Evolutionary conservation across 441 rosid species (phyloP).

Genomic region (Gossypium aridum): DNA sequence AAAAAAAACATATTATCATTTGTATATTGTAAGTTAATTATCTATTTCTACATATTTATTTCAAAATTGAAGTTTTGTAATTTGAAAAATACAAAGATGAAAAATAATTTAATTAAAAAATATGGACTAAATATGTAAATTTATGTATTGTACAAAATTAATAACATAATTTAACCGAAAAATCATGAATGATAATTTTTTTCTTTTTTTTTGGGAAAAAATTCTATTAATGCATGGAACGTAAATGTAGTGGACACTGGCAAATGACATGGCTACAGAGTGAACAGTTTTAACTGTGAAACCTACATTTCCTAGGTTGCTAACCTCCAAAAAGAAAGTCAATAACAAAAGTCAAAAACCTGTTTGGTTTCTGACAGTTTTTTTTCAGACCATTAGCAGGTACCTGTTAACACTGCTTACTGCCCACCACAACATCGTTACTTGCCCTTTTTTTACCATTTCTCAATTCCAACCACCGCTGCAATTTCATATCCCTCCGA

Average conservation of each 20-base stretch:
- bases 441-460: not conserved
- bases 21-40: no score
- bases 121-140: no score
- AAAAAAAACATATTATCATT: no score
- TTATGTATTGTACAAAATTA: no score
- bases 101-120: no score
- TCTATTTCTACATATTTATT: no score
- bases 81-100: no score
- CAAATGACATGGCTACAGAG: not conserved
- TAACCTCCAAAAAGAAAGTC: not conserved
- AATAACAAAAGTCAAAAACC: constrained; percentile 1
- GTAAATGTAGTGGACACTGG: not conserved
- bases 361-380: not conserved
- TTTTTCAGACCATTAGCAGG: not conserved
- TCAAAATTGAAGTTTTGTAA: no score
- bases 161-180: not conserved
- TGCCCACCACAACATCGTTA: not conserved
- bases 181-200: not conserved
- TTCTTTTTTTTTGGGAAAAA: not conserved
- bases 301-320: constrained; percentile 6
- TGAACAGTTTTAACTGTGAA: not conserved
- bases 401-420: not conserved
- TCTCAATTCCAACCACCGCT: not conserved
- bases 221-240: not conserved
- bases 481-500: not conserved